Base-by-base conservation (phyloP, 495 filamentous ascomycete species). In the Ascobolus immersus region DNA sequence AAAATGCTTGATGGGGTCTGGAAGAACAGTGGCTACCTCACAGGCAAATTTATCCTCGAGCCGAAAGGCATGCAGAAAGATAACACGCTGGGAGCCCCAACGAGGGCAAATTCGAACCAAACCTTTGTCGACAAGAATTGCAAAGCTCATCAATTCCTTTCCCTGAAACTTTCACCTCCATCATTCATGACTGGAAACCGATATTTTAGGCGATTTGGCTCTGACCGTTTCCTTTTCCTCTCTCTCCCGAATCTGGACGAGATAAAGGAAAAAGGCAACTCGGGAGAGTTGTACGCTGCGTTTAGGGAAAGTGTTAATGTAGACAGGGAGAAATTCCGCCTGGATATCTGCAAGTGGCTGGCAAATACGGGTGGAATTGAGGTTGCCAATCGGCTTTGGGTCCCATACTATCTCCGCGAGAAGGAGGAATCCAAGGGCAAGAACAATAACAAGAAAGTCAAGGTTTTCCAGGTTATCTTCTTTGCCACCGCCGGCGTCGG, bases 211-310 rank as follows among this genome's bases (percentile, higher is more conserved):
- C 23, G 42, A 15, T 50, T 49, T 20, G 47, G 47, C 15, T 38
- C 46, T 7, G 47, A 50, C 26, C 33, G 47, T 14, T 50, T 50
- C 35, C 35, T 50, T 6, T 40, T 33, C 11, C 36, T 50, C 7
- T 19, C 21, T 7, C 33, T 50, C 17, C 45, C 46, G 8, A 12
- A 24, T 2, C 25, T 44, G 25, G 19, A 28, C 3, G 1, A 11
- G 33, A 8, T 3, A 25, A 20, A 35, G 38, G 12, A 12, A 28
- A 2, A n/a, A 20, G 17, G 3, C 33, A 5, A 24, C 28, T 17
- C 24, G 32, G 28, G 24, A 15, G 7, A 29, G 26, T 9, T 27
- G 13, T 9, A 15, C 17, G 18, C 11, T 22, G 12, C 13, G 34
- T 11, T 17, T 15, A 33, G 21, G 17, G 10, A 19, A 25, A 20